Conservation (phyloP, 2,329 filamentous ascomycete genomes). For the Coniochaeta sp. region DNA sequence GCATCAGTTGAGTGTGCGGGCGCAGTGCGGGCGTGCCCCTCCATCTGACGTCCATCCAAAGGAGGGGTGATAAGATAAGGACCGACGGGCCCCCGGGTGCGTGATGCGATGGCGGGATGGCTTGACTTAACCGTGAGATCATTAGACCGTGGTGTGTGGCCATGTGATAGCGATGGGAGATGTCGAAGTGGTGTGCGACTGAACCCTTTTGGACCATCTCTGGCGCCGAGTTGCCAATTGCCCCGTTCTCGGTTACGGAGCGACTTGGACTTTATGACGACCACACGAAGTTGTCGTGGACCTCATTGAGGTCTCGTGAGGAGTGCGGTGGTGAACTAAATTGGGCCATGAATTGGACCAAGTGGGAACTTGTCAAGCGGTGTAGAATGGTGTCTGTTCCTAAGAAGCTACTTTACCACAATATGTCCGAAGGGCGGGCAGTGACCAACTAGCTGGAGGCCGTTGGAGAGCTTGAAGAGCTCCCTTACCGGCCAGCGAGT, state of each 20-base stretch:
- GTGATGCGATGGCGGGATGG: not conserved
- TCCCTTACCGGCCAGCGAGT: too few relatives aligned
- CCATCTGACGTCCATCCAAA: conserved; percentile 2
- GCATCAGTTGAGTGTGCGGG: not conserved
- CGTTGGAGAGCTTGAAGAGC: too few relatives aligned
- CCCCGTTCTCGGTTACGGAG: not conserved
- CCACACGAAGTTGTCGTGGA: not conserved
- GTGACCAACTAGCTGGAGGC: not conserved
- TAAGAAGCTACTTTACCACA: too few relatives aligned
- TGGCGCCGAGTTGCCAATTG: not conserved
- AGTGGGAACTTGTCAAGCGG: not conserved
- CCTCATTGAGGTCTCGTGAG: not conserved
- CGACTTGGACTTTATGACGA: not conserved
- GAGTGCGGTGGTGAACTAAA: not conserved
- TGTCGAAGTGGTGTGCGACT: not conserved
- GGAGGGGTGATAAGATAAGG: conserved; percentile 15
- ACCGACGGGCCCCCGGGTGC: not conserved
- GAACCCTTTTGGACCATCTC: not conserved
- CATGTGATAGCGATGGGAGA: not conserved
- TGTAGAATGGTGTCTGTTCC: not conserved
- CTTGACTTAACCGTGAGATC: not conserved
- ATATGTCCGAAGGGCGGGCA: not conserved
- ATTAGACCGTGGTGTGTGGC: not conserved
- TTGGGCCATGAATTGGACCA: not conserved
- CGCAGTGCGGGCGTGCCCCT: conserved; percentile 7